Base-by-base conservation (phyloP, 805 yeast species). In the Ogataea ganodermae region DNA sequence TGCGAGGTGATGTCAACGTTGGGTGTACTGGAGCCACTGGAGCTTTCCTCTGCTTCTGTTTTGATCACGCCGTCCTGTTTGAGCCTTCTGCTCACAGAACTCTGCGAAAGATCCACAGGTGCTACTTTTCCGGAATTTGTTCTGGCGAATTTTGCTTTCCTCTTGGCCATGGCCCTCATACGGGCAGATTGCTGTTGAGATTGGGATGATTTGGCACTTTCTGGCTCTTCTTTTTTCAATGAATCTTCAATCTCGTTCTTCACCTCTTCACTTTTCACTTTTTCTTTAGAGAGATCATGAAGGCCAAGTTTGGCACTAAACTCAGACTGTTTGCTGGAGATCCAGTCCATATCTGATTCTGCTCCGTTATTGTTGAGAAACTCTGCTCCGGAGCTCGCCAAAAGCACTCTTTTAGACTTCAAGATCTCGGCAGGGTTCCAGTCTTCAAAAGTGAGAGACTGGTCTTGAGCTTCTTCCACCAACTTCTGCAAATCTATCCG, bases 141-240 rank as follows among this genome's bases (percentile, higher is more conserved):
- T 56, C 79, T 81, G 1, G 88, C 86, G 44, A 80, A 83, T 62
- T 86, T 89, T 4, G 96, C 94, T 61, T 85, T 83, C 60, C 98
- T 78, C 59, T 86, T 86, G n/a, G 96, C 96, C 88, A 92, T 81
- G 1, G 97, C 98, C 51, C 89, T 79, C 75, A 90, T 78, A 64
- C 97, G 80, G 0, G 96, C 91, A 42, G 86, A 83, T 33, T 73
- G 79, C 30, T 59, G 54, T 17, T 35, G 55, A n/a, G 48, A 24
- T 32, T 46, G 50, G 6, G 48, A n/a, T 16, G 32, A 26, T 9
- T 24, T 38, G 13, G 39, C 9, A 8, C 18, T 30, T 14, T 44
- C 53, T 7, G 32, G 17, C 14, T 46, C 42, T 18, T 50, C 53
- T 17, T 30, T 39, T 14, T 40, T 45, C 18, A 48, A 45, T 13